Conservation (phyloP, 179 eudicot genomes). For the Spinacia oleracea region DNA sequence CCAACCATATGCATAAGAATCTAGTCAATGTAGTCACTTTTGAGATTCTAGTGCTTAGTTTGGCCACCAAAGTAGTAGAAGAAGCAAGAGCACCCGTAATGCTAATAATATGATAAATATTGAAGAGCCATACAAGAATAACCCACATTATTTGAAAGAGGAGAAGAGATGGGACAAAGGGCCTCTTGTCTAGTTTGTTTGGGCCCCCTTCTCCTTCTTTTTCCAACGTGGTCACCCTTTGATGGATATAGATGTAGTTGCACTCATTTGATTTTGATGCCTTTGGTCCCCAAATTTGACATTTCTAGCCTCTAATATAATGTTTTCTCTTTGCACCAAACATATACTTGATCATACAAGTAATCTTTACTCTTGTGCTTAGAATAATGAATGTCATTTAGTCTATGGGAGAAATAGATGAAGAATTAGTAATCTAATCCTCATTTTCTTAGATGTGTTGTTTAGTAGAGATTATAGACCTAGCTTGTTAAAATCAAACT, state of each 20-base stretch:
- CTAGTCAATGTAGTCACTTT: too few relatives aligned
- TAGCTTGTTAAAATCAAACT: too few relatives aligned
- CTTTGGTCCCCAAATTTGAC: constrained; percentile 25
- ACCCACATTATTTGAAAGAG: neutral
- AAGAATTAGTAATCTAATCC: too few relatives aligned
- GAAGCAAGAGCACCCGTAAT: too few relatives aligned
- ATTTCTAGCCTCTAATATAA: neutral
- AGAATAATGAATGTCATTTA: too few relatives aligned
- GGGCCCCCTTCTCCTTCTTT: neutral
- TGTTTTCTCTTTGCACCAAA: neutral
- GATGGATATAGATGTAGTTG: constrained; percentile 19
- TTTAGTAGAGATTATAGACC: too few relatives aligned
- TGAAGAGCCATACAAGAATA: neutral
- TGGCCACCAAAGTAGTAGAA: constrained; percentile 10
- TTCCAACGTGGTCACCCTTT: constrained; percentile 20
- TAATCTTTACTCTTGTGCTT: too few relatives aligned
- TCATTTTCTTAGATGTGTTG: too few relatives aligned
- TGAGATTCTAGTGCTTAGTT: constrained; percentile 1
- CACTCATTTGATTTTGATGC: constrained; percentile 24
- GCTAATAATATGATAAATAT: neutral
- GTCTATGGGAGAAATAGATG: too few relatives aligned
- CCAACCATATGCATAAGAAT: too few relatives aligned
- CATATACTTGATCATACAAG: too few relatives aligned
- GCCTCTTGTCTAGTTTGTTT: constrained; percentile 9
- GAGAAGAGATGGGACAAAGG: constrained; percentile 6